Evolutionary conservation across 345 rosid species (phyloP), one percentile per base, ranked within the genome.

Genomic region (Lepidium aucheri): DNA sequence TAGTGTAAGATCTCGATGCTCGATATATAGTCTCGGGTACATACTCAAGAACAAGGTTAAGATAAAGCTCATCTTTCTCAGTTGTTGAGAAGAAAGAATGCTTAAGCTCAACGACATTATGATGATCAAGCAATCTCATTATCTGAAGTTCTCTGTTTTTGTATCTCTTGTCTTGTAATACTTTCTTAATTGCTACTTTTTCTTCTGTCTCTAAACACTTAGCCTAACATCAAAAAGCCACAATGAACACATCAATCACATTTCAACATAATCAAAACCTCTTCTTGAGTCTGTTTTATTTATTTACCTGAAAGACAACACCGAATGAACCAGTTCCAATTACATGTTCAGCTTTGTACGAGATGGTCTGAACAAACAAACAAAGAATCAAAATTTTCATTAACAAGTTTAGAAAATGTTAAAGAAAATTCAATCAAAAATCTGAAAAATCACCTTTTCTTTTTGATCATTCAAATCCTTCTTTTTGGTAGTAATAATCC

Each of bases 251-350:
- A 42, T 18, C 5, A 56, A 28, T 43, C 53, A 53, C 26, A 53
- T 17, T 53, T 16, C 0, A 3, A 54, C 46, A 20, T 39, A 52
- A 57, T 18, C 1, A 63, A 6, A 24, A 20, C 13, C 1, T 43
- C 8, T 43, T 47, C 4, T 43, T 33, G 44, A 41, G 44, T 63
- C 24, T 42, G 9, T 24, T 26, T 67, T 34, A 17, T 47, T 70
- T 69, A 2, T 55, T 74, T 74, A 93, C 98, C 82, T 93, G 99
- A 71, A 84, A 88, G 50, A 94, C 99, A 51, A 85, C 91, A 43
- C 99, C 97, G 42, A 90, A 94, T 33, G 96, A 94, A 61, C 99
- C 97, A n/a, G 97, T 90, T 53, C 99, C 99, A 70, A 88, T 78
- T 60, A 89, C 99, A 66, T 85, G 96, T 78, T 94, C 97, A 51